Evolutionary conservation across 179 eudicot species (phyloP).

Genomic region (Beta macrorhiza): DNA sequence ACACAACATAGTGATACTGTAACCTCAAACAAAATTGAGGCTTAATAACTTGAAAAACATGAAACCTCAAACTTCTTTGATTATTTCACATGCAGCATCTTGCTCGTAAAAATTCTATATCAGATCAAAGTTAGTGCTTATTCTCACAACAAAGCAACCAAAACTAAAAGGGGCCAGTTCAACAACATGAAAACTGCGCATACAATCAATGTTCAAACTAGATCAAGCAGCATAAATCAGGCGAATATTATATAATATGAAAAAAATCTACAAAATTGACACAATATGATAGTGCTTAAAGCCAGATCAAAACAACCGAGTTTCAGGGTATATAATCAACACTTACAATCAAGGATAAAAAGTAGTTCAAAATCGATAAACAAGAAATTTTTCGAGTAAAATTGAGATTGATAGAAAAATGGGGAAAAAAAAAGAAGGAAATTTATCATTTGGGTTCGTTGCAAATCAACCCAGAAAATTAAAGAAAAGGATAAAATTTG

Average conservation of each 20-base stretch:
- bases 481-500: background rate
- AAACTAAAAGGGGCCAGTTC: background rate
- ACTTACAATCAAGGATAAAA: background rate
- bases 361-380: background rate
- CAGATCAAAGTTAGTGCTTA: background rate
- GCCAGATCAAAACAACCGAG: constrained; percentile 6
- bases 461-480: background rate
- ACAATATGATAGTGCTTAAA: background rate
- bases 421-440: background rate
- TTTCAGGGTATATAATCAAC: background rate
- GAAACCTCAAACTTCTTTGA: background rate
- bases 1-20: too few species aligned
- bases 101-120: background rate
- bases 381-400: background rate
- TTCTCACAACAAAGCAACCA: too few species aligned
- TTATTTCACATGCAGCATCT: background rate
- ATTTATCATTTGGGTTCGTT: background rate
- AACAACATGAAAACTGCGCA: background rate
- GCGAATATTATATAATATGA: too few species aligned
- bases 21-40: background rate
- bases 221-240: background rate
- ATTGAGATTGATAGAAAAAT: background rate
- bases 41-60: background rate
- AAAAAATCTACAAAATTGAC: background rate
- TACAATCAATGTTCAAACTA: background rate